phyloP scores from a whole-genome alignment of 192 early-diverging fungal species.

The Globomyces pollinis-pini region DNA sequence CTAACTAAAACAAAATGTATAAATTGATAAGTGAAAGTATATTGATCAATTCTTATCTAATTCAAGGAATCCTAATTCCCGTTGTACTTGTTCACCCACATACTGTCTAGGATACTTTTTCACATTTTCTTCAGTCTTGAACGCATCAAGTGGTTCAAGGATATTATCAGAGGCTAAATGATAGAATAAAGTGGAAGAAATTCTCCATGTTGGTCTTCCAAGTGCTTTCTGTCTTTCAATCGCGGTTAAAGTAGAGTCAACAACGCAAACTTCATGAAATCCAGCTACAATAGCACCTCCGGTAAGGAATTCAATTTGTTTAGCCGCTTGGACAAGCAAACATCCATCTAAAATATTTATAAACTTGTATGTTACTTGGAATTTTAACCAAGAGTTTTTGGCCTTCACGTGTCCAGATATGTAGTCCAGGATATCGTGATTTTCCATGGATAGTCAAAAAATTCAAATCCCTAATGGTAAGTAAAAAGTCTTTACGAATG shows the following conservation, averaged over 20 bases:
- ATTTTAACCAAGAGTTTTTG: conserved; percentile 54
- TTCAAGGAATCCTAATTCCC: conserved; percentile 57
- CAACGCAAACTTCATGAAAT: conserved; percentile 65
- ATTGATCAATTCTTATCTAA: conserved; percentile 19
- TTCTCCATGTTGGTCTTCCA: conserved; percentile 57
- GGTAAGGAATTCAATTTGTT: conserved; percentile 63
- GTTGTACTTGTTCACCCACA: conserved; percentile 56
- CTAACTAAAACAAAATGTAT: no score
- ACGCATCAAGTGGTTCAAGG: conserved; percentile 41
- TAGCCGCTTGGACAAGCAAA: conserved; percentile 46
- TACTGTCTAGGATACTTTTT: conserved; percentile 49
- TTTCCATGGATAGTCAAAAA: conserved; percentile 67
- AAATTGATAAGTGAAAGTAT: not conserved
- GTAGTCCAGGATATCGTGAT: conserved; percentile 63
- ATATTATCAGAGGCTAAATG: conserved; percentile 61
- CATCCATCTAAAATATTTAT: no score
- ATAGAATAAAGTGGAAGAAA: conserved; percentile 66
- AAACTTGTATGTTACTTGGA: no score
- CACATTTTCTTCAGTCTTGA: conserved; percentile 31
- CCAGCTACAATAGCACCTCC: conserved; percentile 57
- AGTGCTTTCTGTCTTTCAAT: conserved; percentile 43
- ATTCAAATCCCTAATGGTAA: conserved; percentile 46
- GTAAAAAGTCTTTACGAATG: conserved; percentile 32
- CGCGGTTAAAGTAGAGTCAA: conserved; percentile 40
- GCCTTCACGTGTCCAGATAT: conserved; percentile 61